Conservation (phyloP, 106 monocot species). For the Dactylorhiza incarnata region DNA sequence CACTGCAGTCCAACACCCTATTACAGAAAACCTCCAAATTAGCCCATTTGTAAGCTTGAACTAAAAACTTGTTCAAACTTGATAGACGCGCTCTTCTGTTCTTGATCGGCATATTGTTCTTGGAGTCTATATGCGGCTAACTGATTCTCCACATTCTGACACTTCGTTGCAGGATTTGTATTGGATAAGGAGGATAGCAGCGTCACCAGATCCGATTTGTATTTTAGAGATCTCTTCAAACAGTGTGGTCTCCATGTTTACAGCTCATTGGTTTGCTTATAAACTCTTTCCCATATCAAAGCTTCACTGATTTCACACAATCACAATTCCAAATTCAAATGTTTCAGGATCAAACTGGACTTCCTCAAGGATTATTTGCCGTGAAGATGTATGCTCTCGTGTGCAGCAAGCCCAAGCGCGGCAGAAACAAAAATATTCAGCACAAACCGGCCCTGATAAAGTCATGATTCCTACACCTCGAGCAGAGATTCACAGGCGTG, state of each 20-base stretch:
- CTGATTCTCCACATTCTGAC: background rate
- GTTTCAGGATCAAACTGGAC: slow-evolving; percentile 74
- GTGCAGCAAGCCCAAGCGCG: slow-evolving; percentile 34
- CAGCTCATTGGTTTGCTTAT: slow-evolving; percentile 44
- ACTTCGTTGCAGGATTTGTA: slow-evolving; percentile 66
- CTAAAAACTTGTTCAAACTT: background rate
- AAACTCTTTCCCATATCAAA: background rate
- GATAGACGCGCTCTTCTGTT: background rate
- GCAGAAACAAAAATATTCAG: slow-evolving; percentile 22
- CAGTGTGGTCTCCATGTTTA: slow-evolving; percentile 66
- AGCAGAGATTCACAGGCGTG: background rate
- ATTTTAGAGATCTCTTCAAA: slow-evolving; percentile 79
- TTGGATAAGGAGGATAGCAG: slow-evolving; percentile 89
- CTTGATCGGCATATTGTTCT: background rate
- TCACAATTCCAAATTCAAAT: background rate
- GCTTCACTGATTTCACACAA: background rate
- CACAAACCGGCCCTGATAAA: slow-evolving; percentile 52
- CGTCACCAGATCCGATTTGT: slow-evolving; percentile 81
- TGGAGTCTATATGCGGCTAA: background rate
- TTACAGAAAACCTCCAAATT: background rate
- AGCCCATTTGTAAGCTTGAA: background rate
- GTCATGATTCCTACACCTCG: slow-evolving; percentile 8
- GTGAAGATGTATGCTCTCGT: slow-evolving; percentile 93
- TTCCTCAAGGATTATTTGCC: slow-evolving; percentile 73
- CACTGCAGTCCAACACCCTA: background rate